Evolutionary conservation across 2,329 filamentous ascomycete genomes (phyloP).

Genomic region (Alternaria triticina): DNA sequence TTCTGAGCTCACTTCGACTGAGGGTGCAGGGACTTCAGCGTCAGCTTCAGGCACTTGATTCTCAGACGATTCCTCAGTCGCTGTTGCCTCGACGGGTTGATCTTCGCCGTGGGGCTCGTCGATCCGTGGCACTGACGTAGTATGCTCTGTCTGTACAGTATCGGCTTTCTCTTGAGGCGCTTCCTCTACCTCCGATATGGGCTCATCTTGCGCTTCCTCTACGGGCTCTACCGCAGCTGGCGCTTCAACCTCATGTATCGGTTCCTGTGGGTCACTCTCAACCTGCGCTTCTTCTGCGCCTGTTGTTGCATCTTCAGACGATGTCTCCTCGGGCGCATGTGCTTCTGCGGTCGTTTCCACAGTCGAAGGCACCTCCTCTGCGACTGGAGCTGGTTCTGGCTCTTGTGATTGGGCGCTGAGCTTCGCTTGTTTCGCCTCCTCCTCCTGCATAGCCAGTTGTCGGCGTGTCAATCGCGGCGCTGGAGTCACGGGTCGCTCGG

Average conservation of each 20-base stretch:
- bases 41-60: slow-evolving; percentile 2
- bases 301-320: slow-evolving; percentile 3
- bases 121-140: background rate
- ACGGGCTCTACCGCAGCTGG: background rate
- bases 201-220: background rate
- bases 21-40: slow-evolving; percentile 14
- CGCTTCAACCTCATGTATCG: background rate
- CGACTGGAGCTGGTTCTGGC: slow-evolving; percentile 3
- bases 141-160: background rate
- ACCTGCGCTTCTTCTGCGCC: background rate
- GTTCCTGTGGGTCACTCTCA: background rate
- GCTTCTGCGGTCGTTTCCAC: slow-evolving; percentile 11
- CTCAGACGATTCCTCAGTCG: background rate
- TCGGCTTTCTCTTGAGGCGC: background rate
- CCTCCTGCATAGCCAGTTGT: slow-evolving; percentile 44
- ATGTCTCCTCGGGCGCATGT: background rate
- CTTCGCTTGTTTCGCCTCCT: slow-evolving; percentile 35
- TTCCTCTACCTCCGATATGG: slow-evolving; percentile 1
- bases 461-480: slow-evolving; percentile 43
- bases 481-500: slow-evolving; percentile 32
- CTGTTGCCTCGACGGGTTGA: background rate
- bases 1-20: slow-evolving; percentile 29
- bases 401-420: slow-evolving; percentile 13
- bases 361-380: background rate
- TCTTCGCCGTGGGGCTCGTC: background rate